Evolutionary conservation across 1,139 yeast species (phyloP), one percentile per base, ranked within the genome.

Genomic region (Debaryomyces psychrophilus): DNA sequence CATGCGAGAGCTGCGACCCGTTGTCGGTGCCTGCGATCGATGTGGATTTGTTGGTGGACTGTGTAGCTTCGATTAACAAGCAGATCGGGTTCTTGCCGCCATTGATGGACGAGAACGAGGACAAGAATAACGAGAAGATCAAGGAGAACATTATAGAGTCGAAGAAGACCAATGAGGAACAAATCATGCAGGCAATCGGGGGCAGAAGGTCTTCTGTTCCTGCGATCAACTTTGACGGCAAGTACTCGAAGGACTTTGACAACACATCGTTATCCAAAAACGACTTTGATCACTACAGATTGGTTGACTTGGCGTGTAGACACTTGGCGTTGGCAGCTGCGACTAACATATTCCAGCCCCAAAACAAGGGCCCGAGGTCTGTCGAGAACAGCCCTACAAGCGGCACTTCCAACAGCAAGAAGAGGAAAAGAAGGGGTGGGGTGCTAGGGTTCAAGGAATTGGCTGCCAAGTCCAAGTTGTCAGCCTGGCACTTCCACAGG

Each of bases 401-500:
- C 54, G 15, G 51, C 43, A 41, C 48, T 45, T 37, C 48, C 44
- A 14, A 36, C 51, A 20, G 47, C 49, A 49, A 55, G 35, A 78
- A 80, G 56, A 83, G 83, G 64, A 71, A 77, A 58, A 70, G 76
- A 60, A 80, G 92, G 71, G 96, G 96, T 20, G 96, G 96, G 31
- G 90, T 89, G 9, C 70, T 89, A 40, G 96, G 96, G 0, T 89
- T 89, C 68, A 87, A 89, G 64, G 96, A 89, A 63, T 75, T 89
- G 61, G 96, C 96, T 6, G 85, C 90, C 14, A 87, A 88, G 60
- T 85, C 92, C 9, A 87, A 86, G 54, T 76, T 89, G 49, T 81
- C 89, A 20, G 95, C 96, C n/a, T 89, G 96, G 96, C 96, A 89
- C 67, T 89, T 89, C 65, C 96, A 89, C 69, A 73, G 96, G 45